Percentiles rank a stretch among this genome's conserved stretches.
Conservation (phyloP, 257 asterid species). For the Solanum stenotomum region DNA sequence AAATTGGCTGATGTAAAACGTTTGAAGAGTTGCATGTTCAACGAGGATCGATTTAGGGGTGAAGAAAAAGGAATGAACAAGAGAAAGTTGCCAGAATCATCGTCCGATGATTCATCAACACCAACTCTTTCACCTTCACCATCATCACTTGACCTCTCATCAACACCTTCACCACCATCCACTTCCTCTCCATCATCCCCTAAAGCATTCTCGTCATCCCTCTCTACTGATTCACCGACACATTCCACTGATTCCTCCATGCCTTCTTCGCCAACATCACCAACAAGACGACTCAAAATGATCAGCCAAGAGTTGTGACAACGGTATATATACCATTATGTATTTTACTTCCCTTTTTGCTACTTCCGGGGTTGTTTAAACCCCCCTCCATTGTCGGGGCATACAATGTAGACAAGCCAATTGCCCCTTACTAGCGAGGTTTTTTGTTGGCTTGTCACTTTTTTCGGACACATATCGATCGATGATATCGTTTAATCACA, state of each 20-base stretch:
- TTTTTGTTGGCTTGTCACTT: constrained; percentile 31
- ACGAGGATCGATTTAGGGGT: constrained; percentile 28
- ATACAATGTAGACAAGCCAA: constrained; percentile 7
- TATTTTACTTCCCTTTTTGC: neutral
- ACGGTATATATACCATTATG: neutral
- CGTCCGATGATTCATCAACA: constrained; percentile 14
- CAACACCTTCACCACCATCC: constrained; percentile 14
- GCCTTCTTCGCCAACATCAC: constrained; percentile 35
- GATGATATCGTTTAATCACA: neutral
- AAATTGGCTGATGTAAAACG: constrained; percentile 69
- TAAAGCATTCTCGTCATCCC: neutral
- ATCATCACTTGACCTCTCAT: constrained; percentile 20
- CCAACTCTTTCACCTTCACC: constrained; percentile 17
- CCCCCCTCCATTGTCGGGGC: neutral
- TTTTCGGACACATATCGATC: constrained; percentile 2
- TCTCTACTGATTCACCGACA: neutral
- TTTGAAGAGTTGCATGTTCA: constrained; percentile 65
- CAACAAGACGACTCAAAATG: constrained; percentile 34
- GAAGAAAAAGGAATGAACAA: constrained; percentile 43
- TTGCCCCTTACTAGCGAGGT: constrained; percentile 10
- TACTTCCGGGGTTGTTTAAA: neutral
- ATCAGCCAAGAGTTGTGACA: constrained; percentile 3
- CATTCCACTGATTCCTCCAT: constrained; percentile 8
- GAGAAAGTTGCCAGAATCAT: constrained; percentile 48
- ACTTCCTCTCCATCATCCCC: constrained; percentile 19